Base-by-base conservation (phyloP, 805 yeast genomes). In the Ascoidea tarda region DNA sequence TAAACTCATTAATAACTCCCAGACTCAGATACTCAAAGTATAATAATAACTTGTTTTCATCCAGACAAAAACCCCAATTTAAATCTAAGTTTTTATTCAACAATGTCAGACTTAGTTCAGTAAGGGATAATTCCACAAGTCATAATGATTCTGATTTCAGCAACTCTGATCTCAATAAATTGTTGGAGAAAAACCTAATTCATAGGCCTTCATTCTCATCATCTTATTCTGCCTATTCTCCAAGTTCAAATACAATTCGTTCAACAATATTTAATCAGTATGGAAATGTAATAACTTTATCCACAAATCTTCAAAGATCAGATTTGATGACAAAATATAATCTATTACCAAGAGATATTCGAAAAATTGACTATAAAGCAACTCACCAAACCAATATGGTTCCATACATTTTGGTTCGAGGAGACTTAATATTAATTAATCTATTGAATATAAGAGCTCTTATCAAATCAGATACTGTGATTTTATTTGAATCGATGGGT, bases 401-500 rank as follows among this genome's bases (percentile, higher is more conserved):
- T 3, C 99, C 99, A 0, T 80, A 88, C 16, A 84, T 93, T 49
- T 81, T 90, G 55, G 88, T 89, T 28, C 75, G 97, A 54, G 75
- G 79, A 45, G 79, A 79, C 60, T 84, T 95, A 51, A 85, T 91
- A 16, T 70, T 93, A 52, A 80, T 93, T 50, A 90, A 89, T 63
- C 67, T 93, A 61, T 69, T 93, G 46, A 93, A 90, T 63, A 88
- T 93, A 50, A 84, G 93, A 58, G 98, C 97, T 1, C 72, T 93
- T 49, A 79, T 93, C n/a, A 86, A 84, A 60, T 75, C 78, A 47
- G 87, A 91, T 60, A 71, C 75, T 57, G 95, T 93, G 6, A 75
- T 86, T 68, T 76, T 93, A 1, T 93, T 93, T 66, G 98, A 93
- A 51, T 76, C 83, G 0, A 58, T 65, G 5, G 68, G 67, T 52